Evolutionary conservation across 768 basidiomycete genomes (phyloP).

Genomic region (Phallus indusiatus): DNA sequence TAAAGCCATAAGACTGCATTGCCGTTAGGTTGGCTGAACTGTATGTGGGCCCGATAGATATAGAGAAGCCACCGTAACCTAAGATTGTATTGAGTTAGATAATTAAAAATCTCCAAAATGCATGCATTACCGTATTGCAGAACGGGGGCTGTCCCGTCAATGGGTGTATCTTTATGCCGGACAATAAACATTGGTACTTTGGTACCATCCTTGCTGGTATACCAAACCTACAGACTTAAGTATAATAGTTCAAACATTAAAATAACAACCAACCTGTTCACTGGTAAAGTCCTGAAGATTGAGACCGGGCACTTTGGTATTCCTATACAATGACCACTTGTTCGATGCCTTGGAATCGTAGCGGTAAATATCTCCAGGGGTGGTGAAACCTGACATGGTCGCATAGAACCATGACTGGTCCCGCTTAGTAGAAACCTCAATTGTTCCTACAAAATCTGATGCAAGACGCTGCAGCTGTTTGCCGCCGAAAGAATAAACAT

Average conservation of each 20-base stretch:
- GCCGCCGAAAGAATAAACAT: conserved; percentile 54
- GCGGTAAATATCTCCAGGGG: conserved; percentile 53
- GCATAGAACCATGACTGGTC: conserved; percentile 55
- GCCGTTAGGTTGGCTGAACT: conserved; percentile 63
- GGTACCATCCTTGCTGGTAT: conserved; percentile 68
- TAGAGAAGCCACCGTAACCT: conserved; percentile 80
- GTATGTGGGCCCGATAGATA: conserved; percentile 66
- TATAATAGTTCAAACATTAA: neutral
- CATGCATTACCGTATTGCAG: conserved; percentile 55
- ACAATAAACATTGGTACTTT: conserved; percentile 81
- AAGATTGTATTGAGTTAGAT: neutral
- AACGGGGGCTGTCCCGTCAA: conserved; percentile 68
- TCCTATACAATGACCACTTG: conserved; percentile 50
- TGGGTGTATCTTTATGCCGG: conserved; percentile 55
- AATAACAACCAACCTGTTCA: conserved; percentile 39
- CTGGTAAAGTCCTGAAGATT: conserved; percentile 58
- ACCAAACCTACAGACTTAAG: conserved; percentile 50
- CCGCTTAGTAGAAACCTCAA: conserved; percentile 40
- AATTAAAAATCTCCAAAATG: neutral
- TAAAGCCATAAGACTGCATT: conserved; percentile 57
- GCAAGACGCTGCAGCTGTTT: conserved; percentile 45
- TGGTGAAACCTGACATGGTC: conserved; percentile 57
- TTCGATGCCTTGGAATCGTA: conserved; percentile 49
- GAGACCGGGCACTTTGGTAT: conserved; percentile 50
- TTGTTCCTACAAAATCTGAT: conserved; percentile 58